Percentiles rank a stretch among this genome's conserved stretches.
Evolutionary conservation across 2,329 filamentous ascomycete genomes (phyloP).

Genomic region (Aspergillus hiratsukae): DNA sequence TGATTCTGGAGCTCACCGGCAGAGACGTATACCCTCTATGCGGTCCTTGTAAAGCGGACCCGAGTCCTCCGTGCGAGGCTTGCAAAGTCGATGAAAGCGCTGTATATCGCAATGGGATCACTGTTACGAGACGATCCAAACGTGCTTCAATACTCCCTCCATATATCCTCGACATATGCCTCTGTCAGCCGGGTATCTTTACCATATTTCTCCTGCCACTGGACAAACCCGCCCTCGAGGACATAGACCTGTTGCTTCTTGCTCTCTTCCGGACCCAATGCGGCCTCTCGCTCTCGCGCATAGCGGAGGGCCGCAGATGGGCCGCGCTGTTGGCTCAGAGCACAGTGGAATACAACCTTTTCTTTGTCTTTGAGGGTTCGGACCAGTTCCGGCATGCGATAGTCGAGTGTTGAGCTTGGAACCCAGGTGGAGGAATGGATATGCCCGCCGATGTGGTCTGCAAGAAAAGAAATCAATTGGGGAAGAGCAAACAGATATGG

Average conservation of each 20-base stretch:
- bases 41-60: background rate
- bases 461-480: background rate
- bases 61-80: background rate
- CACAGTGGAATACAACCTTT: slow-evolving; percentile 90
- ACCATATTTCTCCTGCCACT: slow-evolving; percentile 82
- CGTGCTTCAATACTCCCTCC: slow-evolving; percentile 52
- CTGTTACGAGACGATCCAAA: no score
- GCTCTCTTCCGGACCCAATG: slow-evolving; percentile 40
- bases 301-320: slow-evolving; percentile 80
- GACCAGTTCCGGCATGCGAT: slow-evolving; percentile 75
- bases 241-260: slow-evolving; percentile 70
- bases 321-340: slow-evolving; percentile 83
- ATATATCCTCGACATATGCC: slow-evolving; percentile 77
- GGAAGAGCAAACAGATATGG: background rate
- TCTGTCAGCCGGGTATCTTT: slow-evolving; percentile 76
- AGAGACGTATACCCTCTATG: background rate
- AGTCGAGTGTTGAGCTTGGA: slow-evolving; percentile 68
- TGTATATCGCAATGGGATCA: background rate
- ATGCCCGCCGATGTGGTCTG: slow-evolving; percentile 87
- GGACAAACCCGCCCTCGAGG: slow-evolving; percentile 75
- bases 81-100: background rate
- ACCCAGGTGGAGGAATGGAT: slow-evolving; percentile 74
- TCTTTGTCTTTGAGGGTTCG: slow-evolving; percentile 71
- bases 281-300: slow-evolving; percentile 56
- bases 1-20: background rate